These are phyloP conservation scores for Scheffersomyces segobiensis DNA, from an alignment of 1,139 yeast genomes.

Conservation along the genomic window DNA sequence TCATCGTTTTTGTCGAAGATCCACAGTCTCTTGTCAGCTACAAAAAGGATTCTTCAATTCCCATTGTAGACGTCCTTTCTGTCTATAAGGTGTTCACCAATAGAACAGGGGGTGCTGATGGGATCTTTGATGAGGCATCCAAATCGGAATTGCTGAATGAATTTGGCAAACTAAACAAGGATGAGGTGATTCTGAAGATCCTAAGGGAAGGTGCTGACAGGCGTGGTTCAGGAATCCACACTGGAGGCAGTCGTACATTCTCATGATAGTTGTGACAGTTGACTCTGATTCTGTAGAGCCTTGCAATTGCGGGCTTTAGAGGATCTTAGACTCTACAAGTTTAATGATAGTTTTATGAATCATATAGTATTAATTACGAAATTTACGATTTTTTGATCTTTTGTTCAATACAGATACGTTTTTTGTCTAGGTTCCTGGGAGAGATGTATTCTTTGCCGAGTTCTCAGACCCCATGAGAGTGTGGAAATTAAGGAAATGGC, in stretches of 20 bases:
- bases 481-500: constrained; percentile 1
- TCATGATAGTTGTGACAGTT: not conserved
- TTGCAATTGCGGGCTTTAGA: not conserved
- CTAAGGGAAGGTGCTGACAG: constrained; percentile 56
- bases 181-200: constrained; percentile 55
- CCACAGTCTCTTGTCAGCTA: constrained; percentile 49
- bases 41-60: constrained; percentile 50
- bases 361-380: constrained; percentile 1
- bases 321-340: not conserved
- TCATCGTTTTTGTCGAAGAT: constrained; percentile 64
- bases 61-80: constrained; percentile 66
- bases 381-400: not conserved
- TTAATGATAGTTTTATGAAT: not conserved
- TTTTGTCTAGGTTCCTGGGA: constrained; percentile 1
- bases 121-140: constrained; percentile 74
- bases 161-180: constrained; percentile 55
- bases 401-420: not conserved
- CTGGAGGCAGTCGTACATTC: constrained; percentile 19
- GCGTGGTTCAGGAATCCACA: constrained; percentile 15
- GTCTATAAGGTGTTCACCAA: constrained; percentile 63
- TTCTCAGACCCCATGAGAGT: constrained; percentile 1
- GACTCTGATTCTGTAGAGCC: not conserved
- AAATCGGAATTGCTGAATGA: constrained; percentile 61
- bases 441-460: not conserved
- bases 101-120: constrained; percentile 69